Base-by-base conservation (phyloP, 805 yeast species). In the Nakazawaea laoshanensis region DNA sequence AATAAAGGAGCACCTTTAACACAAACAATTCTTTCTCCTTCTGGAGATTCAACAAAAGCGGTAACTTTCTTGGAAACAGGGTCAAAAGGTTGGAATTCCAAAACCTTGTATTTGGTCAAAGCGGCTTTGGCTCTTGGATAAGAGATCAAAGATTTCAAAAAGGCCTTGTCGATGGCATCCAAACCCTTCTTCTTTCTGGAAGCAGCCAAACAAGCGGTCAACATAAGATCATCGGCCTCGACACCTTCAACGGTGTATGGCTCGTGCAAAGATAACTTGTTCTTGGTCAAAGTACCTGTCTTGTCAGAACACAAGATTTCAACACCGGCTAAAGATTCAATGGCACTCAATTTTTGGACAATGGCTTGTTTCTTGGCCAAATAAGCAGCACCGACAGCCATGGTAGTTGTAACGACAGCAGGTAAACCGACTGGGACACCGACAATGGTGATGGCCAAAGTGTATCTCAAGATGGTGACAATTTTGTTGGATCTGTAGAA, bases 341-440 rank as follows among this genome's bases (percentile, higher is more conserved):
- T 87, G 48, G 96, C 96, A 62, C 95, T 83, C 56, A 87, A 74
- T 63, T 87, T 87, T 68, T 87, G 96, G 53, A 87, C 96, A 73
- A 87, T 87, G 50, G 96, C 96, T 68, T 85, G 85, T 68, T 86
- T 87, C 77, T 86, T 84, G 54, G 96, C 96, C 58, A 87, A 72
- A 81, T 87, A 85, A 59, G 96, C 95, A 63, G 96, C 96, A 78
- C 96, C 96, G 66, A 88, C 96, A 64, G 96, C 96, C 96, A 87
- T 86, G 62, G 96, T 87, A 54, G 95, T 87, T 72, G 96, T 87
- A 49, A 86, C 95, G 57, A 87, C 96, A 61, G 95, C 95, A 63
- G 96, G 96, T 61, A 87, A 77, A 82, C 96, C 96, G 49, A 87
- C 96, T 62, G 96, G 96, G 51, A 87, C 96, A 80, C 96, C 96